Conservation (phyloP, 2,329 filamentous ascomycete species). For the Paracamarosporium sp. region DNA sequence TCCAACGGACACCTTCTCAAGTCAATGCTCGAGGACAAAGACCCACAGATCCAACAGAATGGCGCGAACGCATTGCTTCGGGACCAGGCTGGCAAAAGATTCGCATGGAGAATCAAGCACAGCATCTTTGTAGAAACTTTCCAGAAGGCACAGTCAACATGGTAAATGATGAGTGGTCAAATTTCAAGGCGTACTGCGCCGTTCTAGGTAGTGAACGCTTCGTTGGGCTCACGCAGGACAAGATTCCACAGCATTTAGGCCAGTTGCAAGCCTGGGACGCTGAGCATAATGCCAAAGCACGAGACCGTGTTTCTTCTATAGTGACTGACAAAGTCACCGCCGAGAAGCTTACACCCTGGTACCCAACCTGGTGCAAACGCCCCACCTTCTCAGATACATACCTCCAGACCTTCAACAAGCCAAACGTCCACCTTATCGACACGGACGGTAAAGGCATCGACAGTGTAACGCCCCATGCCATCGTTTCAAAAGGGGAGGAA, state of each 20-base stretch:
- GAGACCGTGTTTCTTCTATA: slow-evolving; percentile 53
- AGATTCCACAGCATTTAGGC: slow-evolving; percentile 46
- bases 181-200: slow-evolving; percentile 45
- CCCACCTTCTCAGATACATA: slow-evolving; percentile 67
- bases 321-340: slow-evolving; percentile 60
- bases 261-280: slow-evolving; percentile 52
- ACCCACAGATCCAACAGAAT: slow-evolving; percentile 53
- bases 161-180: slow-evolving; percentile 57
- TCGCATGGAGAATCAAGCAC: slow-evolving; percentile 52
- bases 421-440: slow-evolving; percentile 65
- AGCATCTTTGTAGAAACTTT: slow-evolving; percentile 24
- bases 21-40: slow-evolving; percentile 44
- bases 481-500: slow-evolving; percentile 55
- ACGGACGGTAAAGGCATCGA: slow-evolving; percentile 62
- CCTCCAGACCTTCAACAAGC: slow-evolving; percentile 62
- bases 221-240: slow-evolving; percentile 42
- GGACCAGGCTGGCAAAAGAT: slow-evolving; percentile 56
- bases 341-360: slow-evolving; percentile 63
- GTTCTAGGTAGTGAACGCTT: slow-evolving; percentile 21
- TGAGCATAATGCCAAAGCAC: slow-evolving; percentile 49
- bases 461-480: slow-evolving; percentile 51
- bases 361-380: slow-evolving; percentile 67
- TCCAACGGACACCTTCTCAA: slow-evolving; percentile 53
- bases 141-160: slow-evolving; percentile 40
- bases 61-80: slow-evolving; percentile 41